Conservation (phyloP, 306 rosid genomes). For the Casuarina cunninghamiana region DNA sequence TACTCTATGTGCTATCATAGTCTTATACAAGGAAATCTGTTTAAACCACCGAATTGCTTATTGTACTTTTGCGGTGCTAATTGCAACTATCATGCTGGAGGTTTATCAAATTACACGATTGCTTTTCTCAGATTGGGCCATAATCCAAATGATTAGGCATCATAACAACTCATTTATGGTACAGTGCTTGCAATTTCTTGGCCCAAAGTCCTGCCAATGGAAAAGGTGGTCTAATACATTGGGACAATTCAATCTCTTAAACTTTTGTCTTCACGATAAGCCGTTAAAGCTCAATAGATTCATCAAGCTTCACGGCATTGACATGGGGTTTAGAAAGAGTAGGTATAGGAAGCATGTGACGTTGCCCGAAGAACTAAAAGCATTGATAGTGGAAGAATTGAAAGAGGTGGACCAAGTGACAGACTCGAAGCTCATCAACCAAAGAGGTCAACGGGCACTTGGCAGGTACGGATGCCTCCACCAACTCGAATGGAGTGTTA, state of each 20-base stretch:
- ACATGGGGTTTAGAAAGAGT: slow-evolving; percentile 36
- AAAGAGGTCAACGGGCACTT: slow-evolving; percentile 58
- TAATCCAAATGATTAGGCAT: slow-evolving; percentile 47
- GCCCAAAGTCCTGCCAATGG: slow-evolving; percentile 38
- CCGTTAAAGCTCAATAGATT: slow-evolving; percentile 32
- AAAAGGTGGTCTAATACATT: slow-evolving; percentile 67
- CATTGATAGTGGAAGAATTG: slow-evolving; percentile 46
- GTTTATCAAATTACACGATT: slow-evolving; percentile 51
- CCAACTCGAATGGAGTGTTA: slow-evolving; percentile 12
- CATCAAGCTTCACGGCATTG: slow-evolving; percentile 34
- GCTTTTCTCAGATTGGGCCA: slow-evolving; percentile 66
- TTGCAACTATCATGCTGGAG: slow-evolving; percentile 55
- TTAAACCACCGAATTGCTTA: slow-evolving; percentile 16
- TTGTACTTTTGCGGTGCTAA: slow-evolving; percentile 38
- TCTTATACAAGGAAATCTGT: neutral
- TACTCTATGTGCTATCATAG: slow-evolving; percentile 23
- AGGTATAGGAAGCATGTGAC: slow-evolving; percentile 23
- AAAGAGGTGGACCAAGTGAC: slow-evolving; percentile 42
- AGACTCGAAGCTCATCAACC: slow-evolving; percentile 38
- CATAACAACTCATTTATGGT: slow-evolving; percentile 32
- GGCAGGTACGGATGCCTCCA: slow-evolving; percentile 39
- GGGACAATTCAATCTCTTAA: slow-evolving; percentile 57
- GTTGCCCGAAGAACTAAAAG: slow-evolving; percentile 38
- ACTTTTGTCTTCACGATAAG: slow-evolving; percentile 50
- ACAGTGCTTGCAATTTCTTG: slow-evolving; percentile 39